Conservation (phyloP, 2,329 filamentous ascomycete genomes). For the Fusarium sp. region DNA sequence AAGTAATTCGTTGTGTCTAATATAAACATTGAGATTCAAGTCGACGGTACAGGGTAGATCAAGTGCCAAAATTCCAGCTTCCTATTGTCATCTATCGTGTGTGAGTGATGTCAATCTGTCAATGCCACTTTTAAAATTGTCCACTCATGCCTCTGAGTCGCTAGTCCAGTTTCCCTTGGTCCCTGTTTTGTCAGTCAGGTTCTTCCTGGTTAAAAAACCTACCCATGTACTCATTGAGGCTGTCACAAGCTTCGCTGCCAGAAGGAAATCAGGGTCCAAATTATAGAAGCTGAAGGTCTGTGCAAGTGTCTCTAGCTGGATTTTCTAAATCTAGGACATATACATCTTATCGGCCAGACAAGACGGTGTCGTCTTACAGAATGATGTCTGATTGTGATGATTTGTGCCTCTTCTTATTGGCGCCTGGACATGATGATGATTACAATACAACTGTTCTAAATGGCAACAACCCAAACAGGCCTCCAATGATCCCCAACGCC, state of each 20-base stretch:
- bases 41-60: background rate
- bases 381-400: background rate
- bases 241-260: background rate
- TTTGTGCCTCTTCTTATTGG: background rate
- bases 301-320: background rate
- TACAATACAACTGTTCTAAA: background rate
- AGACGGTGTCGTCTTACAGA: background rate
- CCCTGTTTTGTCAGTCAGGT: background rate
- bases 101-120: background rate
- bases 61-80: background rate
- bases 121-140: background rate
- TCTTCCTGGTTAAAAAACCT: background rate
- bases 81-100: background rate
- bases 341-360: background rate
- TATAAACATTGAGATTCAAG: background rate
- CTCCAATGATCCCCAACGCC: background rate
- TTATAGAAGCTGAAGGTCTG: background rate
- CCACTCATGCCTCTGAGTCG: background rate
- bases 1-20: background rate
- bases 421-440: background rate
- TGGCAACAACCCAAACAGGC: background rate
- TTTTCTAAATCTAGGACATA: background rate
- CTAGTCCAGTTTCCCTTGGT: background rate
- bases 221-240: background rate
- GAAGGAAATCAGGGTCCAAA: background rate